Evolutionary conservation across 192 early-diverging fungal species (phyloP), one percentile per base, ranked within the genome.

Genomic region (Coemansia sp.): DNA sequence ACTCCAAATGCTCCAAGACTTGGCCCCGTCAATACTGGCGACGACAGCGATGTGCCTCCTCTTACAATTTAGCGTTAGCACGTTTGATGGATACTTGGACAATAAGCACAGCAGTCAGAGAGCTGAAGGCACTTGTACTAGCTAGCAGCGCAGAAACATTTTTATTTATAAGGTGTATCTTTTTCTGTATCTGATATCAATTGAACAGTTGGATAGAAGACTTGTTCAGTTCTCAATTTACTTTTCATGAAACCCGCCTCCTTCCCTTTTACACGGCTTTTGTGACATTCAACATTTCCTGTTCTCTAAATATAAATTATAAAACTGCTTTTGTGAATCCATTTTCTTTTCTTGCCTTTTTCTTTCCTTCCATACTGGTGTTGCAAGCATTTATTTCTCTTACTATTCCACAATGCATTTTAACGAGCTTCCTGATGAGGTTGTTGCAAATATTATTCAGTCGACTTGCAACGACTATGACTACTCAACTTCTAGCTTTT

Each of bases 11-110:
- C 57, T 16, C 57, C 57, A 36, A 59, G 18, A 9, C 12, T 38
- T 59, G 35, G 57, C 9, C 57, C 57, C 9, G 57, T 59, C 6
- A 34, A 59, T 16, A 59, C 57, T 38, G 57, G 57, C 1, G 8
- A 59, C 18, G 57, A 59, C 35, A 38, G 57, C 34, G 57, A 59
- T 35, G 57, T 59, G 34, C 35, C 57, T 18, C 8, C 57, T 18
- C n/a, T 59, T 26, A 26, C 51, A 2, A 4, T 53, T 26, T 53
- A 14, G 23, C 11, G 4, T 9, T 53, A 53, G 3, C 3, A 30
- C 30, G 30, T 30, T 3, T 5, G 20, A 20, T 20, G 6, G 12
- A 49, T 7, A 2, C 6, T 49, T 20, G 39, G 39, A 41, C n/a
- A n/a, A n/a, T 41, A 41, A 41, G 12, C 12, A 12, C 7, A 1